Conservation (phyloP, 306 rosid species). For the Quercus glauca region DNA sequence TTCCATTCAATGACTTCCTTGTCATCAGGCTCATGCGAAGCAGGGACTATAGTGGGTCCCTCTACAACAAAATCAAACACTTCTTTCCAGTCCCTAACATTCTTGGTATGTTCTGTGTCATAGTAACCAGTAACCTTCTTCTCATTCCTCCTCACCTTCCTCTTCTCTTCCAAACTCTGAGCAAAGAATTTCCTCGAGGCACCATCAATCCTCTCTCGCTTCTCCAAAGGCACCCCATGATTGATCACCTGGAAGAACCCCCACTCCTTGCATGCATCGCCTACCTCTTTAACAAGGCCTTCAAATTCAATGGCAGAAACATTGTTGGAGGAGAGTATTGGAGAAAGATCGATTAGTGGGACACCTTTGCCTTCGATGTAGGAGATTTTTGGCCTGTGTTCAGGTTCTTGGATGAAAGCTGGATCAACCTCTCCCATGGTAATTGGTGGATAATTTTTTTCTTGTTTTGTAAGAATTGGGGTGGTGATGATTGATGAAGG, state of each 20-base stretch:
- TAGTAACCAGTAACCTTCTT: conserved; percentile 35
- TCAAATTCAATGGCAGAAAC: conserved; percentile 12
- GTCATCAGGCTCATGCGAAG: conserved; percentile 33
- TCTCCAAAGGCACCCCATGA: conserved; percentile 50
- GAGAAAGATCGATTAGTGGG: conserved; percentile 51
- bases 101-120: conserved; percentile 65
- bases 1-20: neutral
- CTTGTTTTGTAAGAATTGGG: neutral
- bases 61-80: conserved; percentile 44
- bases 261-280: conserved; percentile 57
- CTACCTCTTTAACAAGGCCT: conserved; percentile 41
- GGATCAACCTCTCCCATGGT: conserved; percentile 47
- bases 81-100: conserved; percentile 81
- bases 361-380: conserved; percentile 38
- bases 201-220: conserved; percentile 23
- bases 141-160: conserved; percentile 40
- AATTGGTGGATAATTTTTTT: neutral
- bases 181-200: conserved; percentile 50
- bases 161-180: conserved; percentile 56
- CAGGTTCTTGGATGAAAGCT: conserved; percentile 43
- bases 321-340: conserved; percentile 14
- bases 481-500: too few species aligned
- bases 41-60: conserved; percentile 40
- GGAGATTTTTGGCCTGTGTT: conserved; percentile 54
- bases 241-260: conserved; percentile 76